Base-by-base conservation (phyloP, 208 protist species). In the Trichomonas gallinae region DNA sequence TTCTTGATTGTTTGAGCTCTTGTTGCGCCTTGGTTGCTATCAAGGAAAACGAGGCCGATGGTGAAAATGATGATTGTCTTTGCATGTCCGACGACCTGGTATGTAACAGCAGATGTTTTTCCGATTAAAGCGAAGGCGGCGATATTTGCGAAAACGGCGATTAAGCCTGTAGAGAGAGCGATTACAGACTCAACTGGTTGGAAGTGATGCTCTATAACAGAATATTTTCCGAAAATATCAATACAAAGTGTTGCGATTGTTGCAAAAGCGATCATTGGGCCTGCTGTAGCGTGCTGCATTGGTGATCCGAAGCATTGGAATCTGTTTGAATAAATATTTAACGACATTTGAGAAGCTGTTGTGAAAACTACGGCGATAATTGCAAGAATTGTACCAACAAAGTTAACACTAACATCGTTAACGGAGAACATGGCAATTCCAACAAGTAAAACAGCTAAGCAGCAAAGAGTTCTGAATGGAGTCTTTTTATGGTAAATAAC, bases 1-100 rank as follows among this genome's bases (percentile, higher is more conserved):
- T 89, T 89, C 40, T 89, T 89, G 0, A 48, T 38, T 6, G 44
- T 46, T 40, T 48, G 36, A 0, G 36, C 34, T 48, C 31, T 45
- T 48, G 83, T 48, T 48, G 44, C 83, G 23, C 48, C 48, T 89
- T 44, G 8, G 31, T 89, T 48, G 10, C 15, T 34, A 11, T 34
- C 38, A 34, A 97, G 96, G 31, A 96, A 38, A 15, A 96, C 13
- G 85, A 97, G 87, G 21, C 96, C 96, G 36, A 96, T 72, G 34
- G 96, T 38, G 31, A 97, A 82, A 31, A 97, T 96, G 6, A 97
- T 23, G 26, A 87, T 81, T 58, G 96, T 97, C 44, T 97, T 97
- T 82, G 46, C 31, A 96, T 97, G 96, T 40, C 96, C 96, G 34
- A 97, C 96, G 26, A 97, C 96, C 23, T 96, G 96, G 48, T 97